These are phyloP conservation scores for Suillus subalutaceus DNA, from an alignment of 768 basidiomycete species.

Conservation along the genomic window DNA sequence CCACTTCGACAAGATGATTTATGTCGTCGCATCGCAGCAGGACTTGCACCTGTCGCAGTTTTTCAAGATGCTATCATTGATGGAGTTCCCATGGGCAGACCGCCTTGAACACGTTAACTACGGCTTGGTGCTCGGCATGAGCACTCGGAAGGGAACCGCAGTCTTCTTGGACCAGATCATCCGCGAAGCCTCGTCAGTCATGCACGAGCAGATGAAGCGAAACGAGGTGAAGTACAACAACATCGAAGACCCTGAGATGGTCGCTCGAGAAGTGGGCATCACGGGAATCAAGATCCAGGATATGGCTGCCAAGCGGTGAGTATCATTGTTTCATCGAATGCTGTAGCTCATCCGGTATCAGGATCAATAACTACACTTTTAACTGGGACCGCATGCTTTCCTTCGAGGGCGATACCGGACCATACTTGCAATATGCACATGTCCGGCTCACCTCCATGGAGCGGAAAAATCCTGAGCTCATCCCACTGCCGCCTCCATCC, in stretches of 20 bases:
- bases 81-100: slow-evolving; percentile 88
- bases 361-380: slow-evolving; percentile 96
- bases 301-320: slow-evolving; percentile 90
- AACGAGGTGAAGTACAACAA: slow-evolving; percentile 92
- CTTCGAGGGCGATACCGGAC: slow-evolving; percentile 95
- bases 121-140: slow-evolving; percentile 94
- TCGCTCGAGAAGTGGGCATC: slow-evolving; percentile 61
- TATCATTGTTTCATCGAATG: neutral
- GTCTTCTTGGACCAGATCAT: slow-evolving; percentile 95
- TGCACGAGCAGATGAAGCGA: slow-evolving; percentile 96
- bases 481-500: slow-evolving; percentile 72
- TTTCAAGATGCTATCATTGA: slow-evolving; percentile 90
- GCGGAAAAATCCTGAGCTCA: slow-evolving; percentile 82
- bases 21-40: slow-evolving; percentile 89
- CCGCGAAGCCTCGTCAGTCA: slow-evolving; percentile 81
- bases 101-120: slow-evolving; percentile 88
- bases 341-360: slow-evolving; percentile 31
- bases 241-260: slow-evolving; percentile 83
- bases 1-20: slow-evolving; percentile 92
- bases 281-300: slow-evolving; percentile 98
- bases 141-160: slow-evolving; percentile 88
- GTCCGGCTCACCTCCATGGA: slow-evolving; percentile 89
- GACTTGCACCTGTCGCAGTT: slow-evolving; percentile 89
- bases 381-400: slow-evolving; percentile 94
- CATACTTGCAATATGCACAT: slow-evolving; percentile 96